These are phyloP conservation scores for Artemisia annua DNA, from an alignment of 129 eudicot species.

Conservation along the genomic window DNA sequence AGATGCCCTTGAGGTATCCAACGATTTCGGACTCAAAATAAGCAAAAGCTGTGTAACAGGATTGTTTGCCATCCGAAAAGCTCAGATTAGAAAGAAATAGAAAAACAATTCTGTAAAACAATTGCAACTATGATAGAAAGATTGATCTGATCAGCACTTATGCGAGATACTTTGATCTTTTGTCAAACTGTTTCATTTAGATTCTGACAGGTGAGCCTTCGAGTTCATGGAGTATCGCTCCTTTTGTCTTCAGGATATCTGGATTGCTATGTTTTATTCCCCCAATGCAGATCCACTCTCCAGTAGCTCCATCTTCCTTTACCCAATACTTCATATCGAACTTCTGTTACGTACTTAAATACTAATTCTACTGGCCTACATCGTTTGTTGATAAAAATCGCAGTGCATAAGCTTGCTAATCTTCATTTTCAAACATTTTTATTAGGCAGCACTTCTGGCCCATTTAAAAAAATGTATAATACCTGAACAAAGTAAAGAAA, in stretches of 20 bases:
- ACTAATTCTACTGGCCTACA: neutral
- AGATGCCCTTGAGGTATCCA: slow-evolving; percentile 24
- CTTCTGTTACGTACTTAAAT: slow-evolving; percentile 17
- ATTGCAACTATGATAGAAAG: slow-evolving; percentile 43
- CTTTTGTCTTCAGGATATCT: slow-evolving; percentile 42
- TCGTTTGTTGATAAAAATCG: neutral
- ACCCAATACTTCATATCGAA: slow-evolving; percentile 16
- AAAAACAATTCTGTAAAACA: slow-evolving; percentile 47
- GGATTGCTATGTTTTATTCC: slow-evolving; percentile 58
- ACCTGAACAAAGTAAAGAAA: too few relatives aligned
- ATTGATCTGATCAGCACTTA: slow-evolving; percentile 59
- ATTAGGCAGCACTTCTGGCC: too few relatives aligned
- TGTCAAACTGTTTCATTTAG: slow-evolving; percentile 40
- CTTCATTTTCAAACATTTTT: too few relatives aligned
- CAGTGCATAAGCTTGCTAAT: too few relatives aligned
- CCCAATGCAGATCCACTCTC: slow-evolving; percentile 67
- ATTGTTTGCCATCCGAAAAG: slow-evolving; percentile 14
- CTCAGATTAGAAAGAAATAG: slow-evolving; percentile 36
- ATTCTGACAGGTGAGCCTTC: slow-evolving; percentile 54
- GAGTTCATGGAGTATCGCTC: slow-evolving; percentile 70
- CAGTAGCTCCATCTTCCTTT: slow-evolving; percentile 73
- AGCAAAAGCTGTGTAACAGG: neutral
- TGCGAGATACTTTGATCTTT: slow-evolving; percentile 42
- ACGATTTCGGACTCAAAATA: slow-evolving; percentile 11
- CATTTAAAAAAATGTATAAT: too few relatives aligned